A percentile compares a stretch with the other conserved stretches of the same genome.
phyloP scores from a whole-genome alignment of 2,329 filamentous ascomycete species.

The Penicillium sp. region DNA sequence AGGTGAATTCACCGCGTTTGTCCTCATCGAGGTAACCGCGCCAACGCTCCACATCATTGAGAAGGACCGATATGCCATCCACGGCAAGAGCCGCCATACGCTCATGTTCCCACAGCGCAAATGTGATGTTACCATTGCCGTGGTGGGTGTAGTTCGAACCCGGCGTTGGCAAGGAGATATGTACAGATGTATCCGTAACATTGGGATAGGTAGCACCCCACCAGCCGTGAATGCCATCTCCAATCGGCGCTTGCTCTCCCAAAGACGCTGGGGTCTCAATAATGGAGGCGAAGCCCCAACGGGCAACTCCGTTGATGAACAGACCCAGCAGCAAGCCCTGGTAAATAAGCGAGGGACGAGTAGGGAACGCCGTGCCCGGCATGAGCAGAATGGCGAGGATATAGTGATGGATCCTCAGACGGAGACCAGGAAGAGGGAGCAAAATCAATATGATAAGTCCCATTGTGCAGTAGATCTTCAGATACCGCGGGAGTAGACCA shows the following conservation, averaged over 20 bases:
- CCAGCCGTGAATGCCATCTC: slow-evolving; percentile 42
- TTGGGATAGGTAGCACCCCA: slow-evolving; percentile 49
- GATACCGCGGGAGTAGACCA: slow-evolving; percentile 71
- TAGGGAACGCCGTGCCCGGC: slow-evolving; percentile 85
- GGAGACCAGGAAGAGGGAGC: slow-evolving; percentile 69
- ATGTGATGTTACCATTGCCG: slow-evolving; percentile 47
- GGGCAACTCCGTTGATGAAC: slow-evolving; percentile 88
- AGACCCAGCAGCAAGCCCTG: slow-evolving; percentile 86
- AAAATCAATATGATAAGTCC: slow-evolving; percentile 64
- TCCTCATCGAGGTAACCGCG: slow-evolving; percentile 54
- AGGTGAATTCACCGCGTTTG: slow-evolving; percentile 48
- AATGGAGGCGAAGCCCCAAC: slow-evolving; percentile 89
- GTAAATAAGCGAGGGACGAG: slow-evolving; percentile 75
- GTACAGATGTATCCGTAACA: slow-evolving; percentile 48
- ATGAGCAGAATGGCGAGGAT: slow-evolving; percentile 82
- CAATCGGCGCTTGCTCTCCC: slow-evolving; percentile 47
- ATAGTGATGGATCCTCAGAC: slow-evolving; percentile 90
- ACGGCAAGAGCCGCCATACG: slow-evolving; percentile 41
- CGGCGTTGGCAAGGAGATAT: slow-evolving; percentile 44
- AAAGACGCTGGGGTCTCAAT: slow-evolving; percentile 75
- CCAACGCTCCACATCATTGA: slow-evolving; percentile 63
- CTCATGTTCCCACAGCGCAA: slow-evolving; percentile 41
- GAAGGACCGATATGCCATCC: slow-evolving; percentile 58
- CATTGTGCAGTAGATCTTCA: slow-evolving; percentile 72
- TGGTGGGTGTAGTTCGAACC: slow-evolving; percentile 28